Conservation (phyloP, 306 rosid genomes). For the Urtica urens region DNA sequence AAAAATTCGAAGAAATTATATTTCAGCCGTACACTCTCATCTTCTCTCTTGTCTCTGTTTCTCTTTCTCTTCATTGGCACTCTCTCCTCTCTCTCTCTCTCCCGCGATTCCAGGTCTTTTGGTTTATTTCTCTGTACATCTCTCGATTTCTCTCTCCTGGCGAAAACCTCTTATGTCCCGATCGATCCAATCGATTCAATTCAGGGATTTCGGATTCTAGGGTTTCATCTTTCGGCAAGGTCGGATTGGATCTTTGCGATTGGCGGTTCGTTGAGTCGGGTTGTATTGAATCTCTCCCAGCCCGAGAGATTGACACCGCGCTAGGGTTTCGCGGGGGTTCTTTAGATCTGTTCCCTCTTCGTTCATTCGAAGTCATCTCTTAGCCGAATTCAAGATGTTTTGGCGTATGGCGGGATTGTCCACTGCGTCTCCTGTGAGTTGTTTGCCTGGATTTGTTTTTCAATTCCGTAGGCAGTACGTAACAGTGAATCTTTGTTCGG, state of each 20-base stretch:
- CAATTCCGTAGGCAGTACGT: background rate
- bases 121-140: constrained; percentile 18
- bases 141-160: constrained; percentile 13
- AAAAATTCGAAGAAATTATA: background rate
- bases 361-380: constrained; percentile 10
- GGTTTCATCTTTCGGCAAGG: constrained; percentile 24
- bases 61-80: constrained; percentile 8
- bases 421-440: constrained; percentile 95
- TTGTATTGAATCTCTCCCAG: constrained; percentile 14
- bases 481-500: background rate
- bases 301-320: constrained; percentile 19
- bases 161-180: constrained; percentile 25
- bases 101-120: constrained; percentile 52
- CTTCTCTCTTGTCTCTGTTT: constrained; percentile 10
- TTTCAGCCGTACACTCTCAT: constrained; percentile 10
- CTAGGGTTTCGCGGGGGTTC: constrained; percentile 56
- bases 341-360: constrained; percentile 54
- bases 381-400: constrained; percentile 56
- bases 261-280: constrained; percentile 1
- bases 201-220: constrained; percentile 26
- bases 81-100: constrained; percentile 24
- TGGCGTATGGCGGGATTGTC: constrained; percentile 99
- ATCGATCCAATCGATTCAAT: constrained; percentile 16
- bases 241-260: constrained; percentile 15
- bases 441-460: background rate